Evolutionary conservation across 345 rosid species (phyloP).

Genomic region (Erodium maritimum): DNA sequence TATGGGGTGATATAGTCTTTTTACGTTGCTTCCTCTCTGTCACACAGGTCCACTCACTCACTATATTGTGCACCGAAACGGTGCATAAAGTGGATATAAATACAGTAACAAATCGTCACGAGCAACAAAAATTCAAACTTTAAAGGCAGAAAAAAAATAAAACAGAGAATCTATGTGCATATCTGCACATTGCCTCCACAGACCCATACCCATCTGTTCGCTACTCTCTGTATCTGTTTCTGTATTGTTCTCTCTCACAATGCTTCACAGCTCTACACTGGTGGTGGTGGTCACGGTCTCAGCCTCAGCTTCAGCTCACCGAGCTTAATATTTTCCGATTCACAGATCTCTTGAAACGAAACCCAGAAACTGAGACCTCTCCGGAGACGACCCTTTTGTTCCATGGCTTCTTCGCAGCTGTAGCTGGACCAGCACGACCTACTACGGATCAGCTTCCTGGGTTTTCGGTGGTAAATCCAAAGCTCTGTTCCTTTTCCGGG

Average conservation of each 20-base stretch:
- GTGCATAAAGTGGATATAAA: no score
- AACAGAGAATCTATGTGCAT: constrained; percentile 1
- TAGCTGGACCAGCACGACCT: not conserved
- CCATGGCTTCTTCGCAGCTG: not conserved
- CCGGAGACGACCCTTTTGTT: not conserved
- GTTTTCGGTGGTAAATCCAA: constrained; percentile 17
- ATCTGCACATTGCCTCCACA: not conserved
- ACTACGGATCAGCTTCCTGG: not conserved
- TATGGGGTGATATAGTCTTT: no score
- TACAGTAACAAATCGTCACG: no score
- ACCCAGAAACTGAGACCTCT: not conserved
- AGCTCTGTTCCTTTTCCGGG: constrained; percentile 12
- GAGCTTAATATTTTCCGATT: no score
- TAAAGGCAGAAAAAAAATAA: not conserved
- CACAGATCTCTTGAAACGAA: not conserved
- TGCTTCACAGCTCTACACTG: not conserved
- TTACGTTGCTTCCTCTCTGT: no score
- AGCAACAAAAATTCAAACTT: no score
- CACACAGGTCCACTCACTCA: no score
- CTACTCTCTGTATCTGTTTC: not conserved
- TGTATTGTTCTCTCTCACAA: no score
- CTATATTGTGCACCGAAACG: no score
- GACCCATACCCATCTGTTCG: not conserved
- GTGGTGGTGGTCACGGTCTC: not conserved
- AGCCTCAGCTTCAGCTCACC: no score